Percentiles rank a stretch among this genome's conserved stretches.
Evolutionary conservation across 2,329 filamentous ascomycete species (phyloP).

Genomic region (Exutisphaerella laricina): DNA sequence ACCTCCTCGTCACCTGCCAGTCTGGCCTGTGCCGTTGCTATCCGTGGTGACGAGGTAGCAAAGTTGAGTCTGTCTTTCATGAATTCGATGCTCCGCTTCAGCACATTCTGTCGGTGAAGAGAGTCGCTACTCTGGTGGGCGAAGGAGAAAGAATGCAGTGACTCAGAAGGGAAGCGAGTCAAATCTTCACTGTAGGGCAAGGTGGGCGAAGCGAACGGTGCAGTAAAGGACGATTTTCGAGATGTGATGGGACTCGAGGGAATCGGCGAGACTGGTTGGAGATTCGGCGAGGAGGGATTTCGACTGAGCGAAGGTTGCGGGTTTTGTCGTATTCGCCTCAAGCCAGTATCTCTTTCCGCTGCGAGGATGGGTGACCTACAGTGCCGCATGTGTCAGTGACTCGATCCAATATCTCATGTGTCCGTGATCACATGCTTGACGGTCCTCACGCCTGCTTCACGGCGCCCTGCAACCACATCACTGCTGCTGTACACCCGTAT

Average conservation of each 20-base stretch:
- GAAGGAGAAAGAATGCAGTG: slow-evolving; percentile 96
- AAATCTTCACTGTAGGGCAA: slow-evolving; percentile 78
- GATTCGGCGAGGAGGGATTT: slow-evolving; percentile 56
- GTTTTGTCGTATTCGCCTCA: slow-evolving; percentile 83
- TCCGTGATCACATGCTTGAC: slow-evolving; percentile 1
- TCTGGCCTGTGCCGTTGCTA: slow-evolving; percentile 78
- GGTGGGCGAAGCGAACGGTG: slow-evolving; percentile 63
- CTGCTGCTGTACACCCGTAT: too few species aligned
- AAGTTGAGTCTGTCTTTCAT: slow-evolving; percentile 89
- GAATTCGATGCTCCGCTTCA: slow-evolving; percentile 93
- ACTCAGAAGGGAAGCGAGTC: slow-evolving; percentile 87
- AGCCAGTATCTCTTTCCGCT: slow-evolving; percentile 52
- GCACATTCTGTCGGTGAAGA: slow-evolving; percentile 82
- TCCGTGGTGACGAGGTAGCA: slow-evolving; percentile 66
- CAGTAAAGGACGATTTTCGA: slow-evolving; percentile 45
- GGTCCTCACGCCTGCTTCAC: not conserved
- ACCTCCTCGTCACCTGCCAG: slow-evolving; percentile 77
- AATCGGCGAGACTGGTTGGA: slow-evolving; percentile 65
- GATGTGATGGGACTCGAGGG: slow-evolving; percentile 67
- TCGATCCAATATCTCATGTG: slow-evolving; percentile 7
- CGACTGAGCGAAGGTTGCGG: slow-evolving; percentile 55
- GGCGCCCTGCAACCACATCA: slow-evolving; percentile 1
- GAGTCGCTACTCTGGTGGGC: slow-evolving; percentile 91
- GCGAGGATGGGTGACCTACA: slow-evolving; percentile 71
- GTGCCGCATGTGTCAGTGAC: slow-evolving; percentile 12